Evolutionary conservation across 306 rosid genomes (phyloP), one percentile per base, ranked within the genome.

Genomic region (Vigna nakashimae): DNA sequence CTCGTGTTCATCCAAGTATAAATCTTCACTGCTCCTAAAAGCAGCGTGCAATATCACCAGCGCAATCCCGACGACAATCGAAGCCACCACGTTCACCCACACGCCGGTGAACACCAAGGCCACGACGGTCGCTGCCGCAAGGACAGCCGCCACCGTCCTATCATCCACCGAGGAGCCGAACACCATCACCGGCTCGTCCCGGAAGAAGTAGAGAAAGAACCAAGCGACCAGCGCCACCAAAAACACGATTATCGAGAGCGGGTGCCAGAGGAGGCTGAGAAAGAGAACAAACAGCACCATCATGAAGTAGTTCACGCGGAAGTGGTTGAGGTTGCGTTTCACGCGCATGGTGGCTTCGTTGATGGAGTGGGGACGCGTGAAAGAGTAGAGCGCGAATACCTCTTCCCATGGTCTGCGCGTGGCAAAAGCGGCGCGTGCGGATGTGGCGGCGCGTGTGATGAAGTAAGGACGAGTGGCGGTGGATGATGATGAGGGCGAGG

Each of bases 241-340:
- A 84, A 86, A 93, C 51, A 89, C 91, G 70, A 91, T 91, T 63
- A 91, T 76, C 49, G 94, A 87, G 64, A 89, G 3, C 0, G 97
- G 97, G 69, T 91, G 91, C 98, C 97, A 93, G 3, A 91, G 83
- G 77, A 93, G 97, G 83, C 97, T 88, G 40, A 89, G 76, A 87
- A 89, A 93, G 88, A 93, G 78, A 48, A 88, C 15, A 34, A 83
- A 28, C 60, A 91, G 89, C 38, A 72, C 84, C 66, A 82, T 71
- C 82, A 81, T 62, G 22, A 85, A 49, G 93, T 93, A 93, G 79
- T 88, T 89, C 60, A 85, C 86, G 42, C 91, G 91, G 82, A 93
- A 93, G 82, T 88, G 69, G 46, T 28, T 30, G 69, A 93, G 79
- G 86, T 93, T 93, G 65, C 90, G 88, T 75, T 56, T 80, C 48